phyloP scores from a whole-genome alignment of 2,329 filamentous ascomycete genomes.

The Penicillium sp. region DNA sequence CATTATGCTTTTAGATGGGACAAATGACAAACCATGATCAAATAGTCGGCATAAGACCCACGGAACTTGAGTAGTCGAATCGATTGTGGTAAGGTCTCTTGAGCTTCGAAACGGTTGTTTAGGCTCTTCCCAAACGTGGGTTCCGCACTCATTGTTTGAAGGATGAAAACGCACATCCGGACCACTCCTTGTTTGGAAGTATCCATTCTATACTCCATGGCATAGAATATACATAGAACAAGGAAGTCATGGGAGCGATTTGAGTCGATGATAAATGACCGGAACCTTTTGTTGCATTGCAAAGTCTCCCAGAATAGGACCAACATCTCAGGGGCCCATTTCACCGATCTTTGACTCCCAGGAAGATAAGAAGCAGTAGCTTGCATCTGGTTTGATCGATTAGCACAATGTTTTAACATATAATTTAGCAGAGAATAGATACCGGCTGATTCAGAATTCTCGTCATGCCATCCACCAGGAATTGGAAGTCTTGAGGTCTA shows the following conservation, averaged over 20 bases:
- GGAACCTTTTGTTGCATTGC: constrained; percentile 96
- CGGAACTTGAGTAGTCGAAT: constrained; percentile 82
- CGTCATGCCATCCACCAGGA: constrained; percentile 91
- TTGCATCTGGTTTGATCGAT: constrained; percentile 58
- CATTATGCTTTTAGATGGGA: not conserved
- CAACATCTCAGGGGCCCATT: constrained; percentile 91
- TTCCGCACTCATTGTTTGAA: constrained; percentile 94
- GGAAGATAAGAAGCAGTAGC: constrained; percentile 86
- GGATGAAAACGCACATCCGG: constrained; percentile 93
- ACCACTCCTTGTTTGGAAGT: constrained; percentile 86
- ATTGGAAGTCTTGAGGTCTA: constrained; percentile 94
- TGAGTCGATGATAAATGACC: constrained; percentile 95
- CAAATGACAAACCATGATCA: constrained; percentile 67
- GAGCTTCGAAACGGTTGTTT: constrained; percentile 83
- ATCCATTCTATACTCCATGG: constrained; percentile 83
- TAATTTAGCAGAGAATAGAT: constrained; percentile 15
- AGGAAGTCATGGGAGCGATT: constrained; percentile 91
- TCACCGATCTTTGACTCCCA: constrained; percentile 73
- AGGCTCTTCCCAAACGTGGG: constrained; percentile 84
- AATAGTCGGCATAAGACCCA: constrained; percentile 88
- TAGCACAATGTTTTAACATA: constrained; percentile 14
- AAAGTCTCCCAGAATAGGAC: constrained; percentile 97
- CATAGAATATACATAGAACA: constrained; percentile 86
- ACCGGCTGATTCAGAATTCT: constrained; percentile 85
- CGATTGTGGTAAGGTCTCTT: constrained; percentile 78